A percentile compares a stretch with the other conserved stretches of the same genome.
Evolutionary conservation across 2,329 filamentous ascomycete genomes (phyloP).

Genomic region (Phyllosticta capitalensis): DNA sequence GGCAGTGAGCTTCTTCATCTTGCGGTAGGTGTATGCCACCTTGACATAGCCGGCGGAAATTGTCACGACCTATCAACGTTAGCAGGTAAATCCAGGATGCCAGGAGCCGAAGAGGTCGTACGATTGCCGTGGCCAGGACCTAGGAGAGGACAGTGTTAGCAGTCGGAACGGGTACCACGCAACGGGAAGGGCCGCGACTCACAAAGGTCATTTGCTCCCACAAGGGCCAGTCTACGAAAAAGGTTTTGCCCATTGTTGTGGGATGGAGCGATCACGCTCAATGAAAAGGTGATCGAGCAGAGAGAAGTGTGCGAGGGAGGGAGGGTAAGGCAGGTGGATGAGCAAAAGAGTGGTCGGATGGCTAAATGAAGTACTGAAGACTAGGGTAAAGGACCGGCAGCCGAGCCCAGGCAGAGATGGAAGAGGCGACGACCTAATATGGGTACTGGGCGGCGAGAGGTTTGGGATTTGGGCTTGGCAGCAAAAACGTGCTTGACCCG

Average conservation of each 20-base stretch:
- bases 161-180: conserved; percentile 6
- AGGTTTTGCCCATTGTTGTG: conserved; percentile 23
- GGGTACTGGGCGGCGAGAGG: neutral
- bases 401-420: neutral
- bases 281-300: neutral
- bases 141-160: conserved; percentile 31
- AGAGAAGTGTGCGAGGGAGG: neutral
- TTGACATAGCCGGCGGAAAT: conserved; percentile 60
- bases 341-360: conserved; percentile 4
- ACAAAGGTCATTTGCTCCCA: conserved; percentile 92
- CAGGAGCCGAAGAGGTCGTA: conserved; percentile 22
- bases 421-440: neutral
- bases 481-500: conserved; percentile 1
- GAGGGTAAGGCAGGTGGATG: neutral
- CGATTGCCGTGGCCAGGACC: conserved; percentile 65
- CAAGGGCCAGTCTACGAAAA: conserved; percentile 54
- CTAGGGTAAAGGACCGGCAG: neutral
- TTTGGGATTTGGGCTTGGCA: conserved; percentile 3
- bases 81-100: conserved; percentile 15
- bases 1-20: conserved; percentile 33
- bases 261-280: neutral
- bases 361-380: neutral
- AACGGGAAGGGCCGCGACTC: conserved; percentile 30
- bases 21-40: conserved; percentile 40
- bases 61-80: conserved; percentile 44